These are phyloP conservation scores for Neonectria sp. DNA, from an alignment of 2,329 filamentous ascomycete genomes.

Conservation along the genomic window DNA sequence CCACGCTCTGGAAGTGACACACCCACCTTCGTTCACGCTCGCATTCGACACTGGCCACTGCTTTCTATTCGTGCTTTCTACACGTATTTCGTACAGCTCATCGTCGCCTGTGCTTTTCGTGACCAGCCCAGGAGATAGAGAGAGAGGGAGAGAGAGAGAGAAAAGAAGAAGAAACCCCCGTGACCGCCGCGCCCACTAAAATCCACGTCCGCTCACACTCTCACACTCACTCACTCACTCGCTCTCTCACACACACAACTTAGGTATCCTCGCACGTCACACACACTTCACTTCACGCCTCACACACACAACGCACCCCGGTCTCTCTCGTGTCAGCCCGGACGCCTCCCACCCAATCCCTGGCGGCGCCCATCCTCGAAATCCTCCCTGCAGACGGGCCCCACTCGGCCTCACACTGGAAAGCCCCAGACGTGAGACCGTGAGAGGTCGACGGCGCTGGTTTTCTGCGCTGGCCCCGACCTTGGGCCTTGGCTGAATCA, in stretches of 20 bases:
- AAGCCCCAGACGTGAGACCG: conserved; percentile 36
- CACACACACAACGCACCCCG: conserved; percentile 20
- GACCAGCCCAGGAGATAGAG: conserved; percentile 1
- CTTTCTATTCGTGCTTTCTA: background rate
- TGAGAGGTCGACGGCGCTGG: conserved; percentile 8
- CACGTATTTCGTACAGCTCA: background rate
- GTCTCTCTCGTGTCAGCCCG: conserved; percentile 51
- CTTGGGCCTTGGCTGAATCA: conserved; percentile 44
- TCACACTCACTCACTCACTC: background rate
- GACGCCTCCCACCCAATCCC: conserved; percentile 51
- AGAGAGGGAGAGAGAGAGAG: background rate
- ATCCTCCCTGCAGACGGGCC: conserved; percentile 43
- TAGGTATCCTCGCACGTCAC: background rate
- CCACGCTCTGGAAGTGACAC: conserved; percentile 2
- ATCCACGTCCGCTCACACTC: background rate
- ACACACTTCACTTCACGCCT: conserved; percentile 6
- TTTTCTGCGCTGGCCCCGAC: conserved; percentile 34
- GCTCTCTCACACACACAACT: background rate
- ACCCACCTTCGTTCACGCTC: conserved; percentile 8
- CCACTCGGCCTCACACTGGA: conserved; percentile 45
- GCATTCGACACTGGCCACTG: background rate
- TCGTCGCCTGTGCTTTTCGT: background rate
- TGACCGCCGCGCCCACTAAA: conserved; percentile 13
- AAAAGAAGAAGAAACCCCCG: background rate
- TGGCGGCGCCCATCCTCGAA: conserved; percentile 39